phyloP scores from a whole-genome alignment of 2,329 filamentous ascomycete species.

The Drechslera avenae region DNA sequence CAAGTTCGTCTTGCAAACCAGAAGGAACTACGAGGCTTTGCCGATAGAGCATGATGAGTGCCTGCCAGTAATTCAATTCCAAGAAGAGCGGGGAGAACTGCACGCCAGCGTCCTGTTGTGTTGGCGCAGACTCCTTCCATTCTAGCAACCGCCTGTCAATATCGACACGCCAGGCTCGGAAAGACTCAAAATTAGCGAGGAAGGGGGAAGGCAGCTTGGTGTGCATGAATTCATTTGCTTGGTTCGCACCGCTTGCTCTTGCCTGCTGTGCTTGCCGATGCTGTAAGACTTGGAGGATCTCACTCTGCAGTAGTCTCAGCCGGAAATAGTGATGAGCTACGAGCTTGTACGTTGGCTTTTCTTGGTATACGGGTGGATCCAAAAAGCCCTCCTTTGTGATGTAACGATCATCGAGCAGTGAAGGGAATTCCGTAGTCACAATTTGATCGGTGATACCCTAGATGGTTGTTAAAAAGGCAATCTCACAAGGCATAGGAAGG shows the following conservation, averaged over 20 bases:
- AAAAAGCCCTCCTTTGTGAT: slow-evolving; percentile 81
- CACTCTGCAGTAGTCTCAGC: slow-evolving; percentile 84
- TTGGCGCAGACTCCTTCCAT: slow-evolving; percentile 85
- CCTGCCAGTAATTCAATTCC: slow-evolving; percentile 97
- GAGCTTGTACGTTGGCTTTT: slow-evolving; percentile 81
- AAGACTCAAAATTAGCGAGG: slow-evolving; percentile 79
- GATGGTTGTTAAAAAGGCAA: slow-evolving; percentile 9
- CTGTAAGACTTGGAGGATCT: slow-evolving; percentile 92
- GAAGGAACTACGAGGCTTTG: slow-evolving; percentile 87
- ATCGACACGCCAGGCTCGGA: slow-evolving; percentile 85
- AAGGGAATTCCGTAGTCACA: slow-evolving; percentile 94
- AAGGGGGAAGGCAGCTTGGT: slow-evolving; percentile 83
- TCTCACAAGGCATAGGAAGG: background rate
- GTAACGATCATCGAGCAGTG: slow-evolving; percentile 81
- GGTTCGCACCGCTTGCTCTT: slow-evolving; percentile 67
- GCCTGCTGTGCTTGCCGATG: slow-evolving; percentile 86
- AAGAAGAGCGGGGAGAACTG: slow-evolving; percentile 88
- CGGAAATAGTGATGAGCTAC: slow-evolving; percentile 93
- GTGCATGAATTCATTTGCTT: slow-evolving; percentile 74
- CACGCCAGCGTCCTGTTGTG: slow-evolving; percentile 79
- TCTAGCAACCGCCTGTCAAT: slow-evolving; percentile 81
- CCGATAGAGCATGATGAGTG: slow-evolving; percentile 92
- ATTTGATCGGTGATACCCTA: slow-evolving; percentile 86
- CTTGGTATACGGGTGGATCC: slow-evolving; percentile 61
- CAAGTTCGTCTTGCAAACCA: slow-evolving; percentile 79